phyloP scores from a whole-genome alignment of 2,329 filamentous ascomycete species.

The Claviceps digitariae region DNA sequence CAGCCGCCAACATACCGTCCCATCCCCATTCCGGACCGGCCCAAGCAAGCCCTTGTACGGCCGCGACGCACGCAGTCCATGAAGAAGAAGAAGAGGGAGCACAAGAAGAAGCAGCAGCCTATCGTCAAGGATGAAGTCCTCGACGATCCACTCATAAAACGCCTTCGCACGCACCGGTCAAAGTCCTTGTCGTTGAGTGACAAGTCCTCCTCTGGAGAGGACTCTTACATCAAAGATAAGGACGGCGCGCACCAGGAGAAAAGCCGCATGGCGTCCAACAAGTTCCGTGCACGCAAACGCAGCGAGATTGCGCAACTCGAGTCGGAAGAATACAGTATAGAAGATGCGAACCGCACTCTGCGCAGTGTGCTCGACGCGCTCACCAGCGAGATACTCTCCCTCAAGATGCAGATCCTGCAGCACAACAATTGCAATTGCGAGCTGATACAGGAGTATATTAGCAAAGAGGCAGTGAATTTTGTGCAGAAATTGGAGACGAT shows the following conservation, averaged over 20 bases:
- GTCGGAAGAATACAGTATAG: conserved; percentile 9
- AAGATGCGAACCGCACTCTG: conserved; percentile 8
- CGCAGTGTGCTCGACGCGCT: conserved; percentile 6
- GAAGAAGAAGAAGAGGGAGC: not conserved
- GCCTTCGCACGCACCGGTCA: not conserved
- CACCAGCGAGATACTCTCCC: conserved; percentile 9
- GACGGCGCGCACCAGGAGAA: conserved; percentile 6
- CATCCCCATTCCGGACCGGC: not conserved
- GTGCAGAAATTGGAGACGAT: conserved; percentile 3
- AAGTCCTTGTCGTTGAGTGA: not conserved
- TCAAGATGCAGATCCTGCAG: conserved; percentile 13
- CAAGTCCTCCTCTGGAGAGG: not conserved
- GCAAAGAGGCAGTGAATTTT: conserved; percentile 9
- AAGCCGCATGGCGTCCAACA: conserved; percentile 15
- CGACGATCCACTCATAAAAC: not conserved
- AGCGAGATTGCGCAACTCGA: conserved; percentile 9
- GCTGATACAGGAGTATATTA: conserved; percentile 13
- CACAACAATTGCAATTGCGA: conserved; percentile 12
- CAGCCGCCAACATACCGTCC: not conserved
- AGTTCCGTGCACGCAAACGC: conserved; percentile 12
- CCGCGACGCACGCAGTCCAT: not conserved
- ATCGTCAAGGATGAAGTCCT: not conserved
- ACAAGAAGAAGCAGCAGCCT: no score
- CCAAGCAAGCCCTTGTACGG: not conserved
- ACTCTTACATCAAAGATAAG: not conserved